phyloP scores from a whole-genome alignment of 2,329 filamentous ascomycete genomes.

The Botrytis paeoniae region DNA sequence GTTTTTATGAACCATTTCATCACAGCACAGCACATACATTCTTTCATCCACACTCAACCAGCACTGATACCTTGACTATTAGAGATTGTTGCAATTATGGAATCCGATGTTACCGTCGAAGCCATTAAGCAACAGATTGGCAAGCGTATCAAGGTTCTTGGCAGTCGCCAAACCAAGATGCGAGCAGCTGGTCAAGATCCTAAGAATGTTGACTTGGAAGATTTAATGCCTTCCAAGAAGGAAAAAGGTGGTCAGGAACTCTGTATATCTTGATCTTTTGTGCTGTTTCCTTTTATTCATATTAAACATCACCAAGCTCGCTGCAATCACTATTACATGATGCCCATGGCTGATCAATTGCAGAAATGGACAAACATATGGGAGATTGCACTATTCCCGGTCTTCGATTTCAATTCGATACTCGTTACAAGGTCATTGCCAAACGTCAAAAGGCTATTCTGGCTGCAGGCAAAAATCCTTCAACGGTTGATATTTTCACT shows the following conservation, averaged over 20 bases:
- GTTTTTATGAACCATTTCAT: background rate
- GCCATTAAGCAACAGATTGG: constrained; percentile 30
- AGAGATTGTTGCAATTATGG: constrained; percentile 28
- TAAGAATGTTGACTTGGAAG: constrained; percentile 30
- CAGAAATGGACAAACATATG: constrained; percentile 18
- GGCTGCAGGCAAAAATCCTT: constrained; percentile 41
- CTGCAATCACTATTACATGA: background rate
- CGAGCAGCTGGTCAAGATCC: constrained; percentile 46
- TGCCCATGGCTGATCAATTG: background rate
- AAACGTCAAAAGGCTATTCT: constrained; percentile 47
- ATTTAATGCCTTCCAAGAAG: constrained; percentile 17
- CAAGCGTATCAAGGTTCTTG: constrained; percentile 48
- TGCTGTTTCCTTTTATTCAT: background rate
- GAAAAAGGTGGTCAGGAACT: constrained; percentile 11
- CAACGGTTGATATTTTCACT: background rate
- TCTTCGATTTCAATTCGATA: constrained; percentile 29
- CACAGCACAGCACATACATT: background rate
- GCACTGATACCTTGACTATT: background rate
- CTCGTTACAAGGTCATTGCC: constrained; percentile 49
- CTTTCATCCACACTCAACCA: background rate
- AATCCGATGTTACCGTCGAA: constrained; percentile 28
- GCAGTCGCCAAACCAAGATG: constrained; percentile 47
- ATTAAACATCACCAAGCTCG: background rate
- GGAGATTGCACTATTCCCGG: constrained; percentile 27
- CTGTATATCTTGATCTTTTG: background rate